Evolutionary conservation across 129 eudicot species (phyloP).

Genomic region (Sambucus nigra): DNA sequence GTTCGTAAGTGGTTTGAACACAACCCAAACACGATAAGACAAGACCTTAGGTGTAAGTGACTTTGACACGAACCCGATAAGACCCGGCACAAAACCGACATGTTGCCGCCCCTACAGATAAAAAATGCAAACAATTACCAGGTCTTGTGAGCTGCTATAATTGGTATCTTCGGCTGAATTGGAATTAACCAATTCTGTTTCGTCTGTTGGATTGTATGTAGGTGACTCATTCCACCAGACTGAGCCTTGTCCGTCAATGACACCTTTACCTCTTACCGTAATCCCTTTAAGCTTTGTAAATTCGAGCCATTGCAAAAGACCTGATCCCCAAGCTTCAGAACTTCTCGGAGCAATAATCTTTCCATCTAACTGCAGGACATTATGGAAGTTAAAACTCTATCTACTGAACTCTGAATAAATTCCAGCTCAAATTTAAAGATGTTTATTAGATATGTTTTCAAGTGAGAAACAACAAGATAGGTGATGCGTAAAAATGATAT

Average conservation of each 20-base stretch:
- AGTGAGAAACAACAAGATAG: background rate
- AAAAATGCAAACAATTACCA: constrained; percentile 2
- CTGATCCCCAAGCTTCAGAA: constrained; percentile 38
- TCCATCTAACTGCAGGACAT: constrained; percentile 38
- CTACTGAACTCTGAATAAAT: background rate
- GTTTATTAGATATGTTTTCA: background rate
- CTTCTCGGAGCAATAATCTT: constrained; percentile 44
- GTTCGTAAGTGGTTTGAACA: no score
- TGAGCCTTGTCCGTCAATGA: constrained; percentile 61
- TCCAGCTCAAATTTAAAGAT: background rate
- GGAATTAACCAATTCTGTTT: background rate
- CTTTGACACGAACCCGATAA: no score
- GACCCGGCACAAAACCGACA: no score
- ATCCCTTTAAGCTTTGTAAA: constrained; percentile 44
- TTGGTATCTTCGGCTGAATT: background rate
- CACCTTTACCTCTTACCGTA: constrained; percentile 48
- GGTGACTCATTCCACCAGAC: constrained; percentile 55
- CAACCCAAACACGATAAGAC: no score
- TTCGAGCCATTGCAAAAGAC: constrained; percentile 46
- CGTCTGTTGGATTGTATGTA: background rate
- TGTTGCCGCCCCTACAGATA: background rate
- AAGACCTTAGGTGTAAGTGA: no score
- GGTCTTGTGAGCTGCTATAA: constrained; percentile 3
- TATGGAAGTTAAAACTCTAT: background rate
- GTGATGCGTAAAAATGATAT: no score